Conservation (phyloP, 371 early-diverging fungal species). For the Apophysomyces variabilis region DNA sequence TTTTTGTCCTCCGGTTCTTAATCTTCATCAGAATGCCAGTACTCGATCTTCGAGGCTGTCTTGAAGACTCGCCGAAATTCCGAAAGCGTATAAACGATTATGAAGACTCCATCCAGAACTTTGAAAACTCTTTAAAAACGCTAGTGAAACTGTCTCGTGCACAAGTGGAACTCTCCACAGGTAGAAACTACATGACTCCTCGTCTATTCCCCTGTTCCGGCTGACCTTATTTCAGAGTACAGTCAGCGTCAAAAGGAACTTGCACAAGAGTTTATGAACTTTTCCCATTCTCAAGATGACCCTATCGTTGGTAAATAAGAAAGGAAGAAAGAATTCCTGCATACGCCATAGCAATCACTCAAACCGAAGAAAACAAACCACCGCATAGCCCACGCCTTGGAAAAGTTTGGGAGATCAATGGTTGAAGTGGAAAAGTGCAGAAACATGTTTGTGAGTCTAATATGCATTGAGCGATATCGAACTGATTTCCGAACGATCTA, state of each 20-base stretch:
- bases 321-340: constrained; percentile 18
- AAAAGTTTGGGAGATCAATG: constrained; percentile 61
- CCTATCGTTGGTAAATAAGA: constrained; percentile 54
- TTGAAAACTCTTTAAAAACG: constrained; percentile 56
- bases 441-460: constrained; percentile 58
- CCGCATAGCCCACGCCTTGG: constrained; percentile 52
- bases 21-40: constrained; percentile 40
- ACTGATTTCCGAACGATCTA: not conserved
- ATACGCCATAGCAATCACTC: not conserved
- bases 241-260: constrained; percentile 58
- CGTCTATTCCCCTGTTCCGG: not conserved
- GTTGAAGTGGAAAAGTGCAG: constrained; percentile 68
- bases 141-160: constrained; percentile 60
- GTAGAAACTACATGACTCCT: constrained; percentile 26
- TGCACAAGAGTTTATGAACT: constrained; percentile 53
- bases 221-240: constrained; percentile 38
- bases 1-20: constrained; percentile 11
- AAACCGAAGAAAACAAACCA: not conserved
- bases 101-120: constrained; percentile 61
- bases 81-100: constrained; percentile 59
- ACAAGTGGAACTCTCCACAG: constrained; percentile 58
- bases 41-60: constrained; percentile 62
- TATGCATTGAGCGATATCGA: not conserved
- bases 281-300: constrained; percentile 64
- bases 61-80: constrained; percentile 66